Evolutionary conservation across 148 eudicot species (phyloP), one percentile per base, ranked within the genome.

Genomic region (Bassia scoparia): DNA sequence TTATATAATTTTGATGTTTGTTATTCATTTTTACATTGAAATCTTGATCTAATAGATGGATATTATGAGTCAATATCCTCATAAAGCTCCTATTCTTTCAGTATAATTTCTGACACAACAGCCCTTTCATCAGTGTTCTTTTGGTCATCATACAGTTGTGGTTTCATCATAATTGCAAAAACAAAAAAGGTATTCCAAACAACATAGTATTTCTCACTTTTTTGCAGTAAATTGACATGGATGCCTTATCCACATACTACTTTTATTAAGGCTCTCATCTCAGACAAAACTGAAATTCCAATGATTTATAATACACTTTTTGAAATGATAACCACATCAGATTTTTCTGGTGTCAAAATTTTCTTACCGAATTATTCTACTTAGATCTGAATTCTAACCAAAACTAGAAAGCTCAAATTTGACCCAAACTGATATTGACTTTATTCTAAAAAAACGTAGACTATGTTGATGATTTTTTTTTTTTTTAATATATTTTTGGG

Each of bases 141-240:
- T 46, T 48, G 23, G 17, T 8, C 26, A 24, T 13, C 21, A 30
- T 60, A 65, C 33, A 14, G 5, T 34, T 27, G 38, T 21, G 24
- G 10, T 15, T 21, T 48, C 21, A 12, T 23, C 5, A 41, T 41
- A 48, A n/a, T 1, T 61, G 11, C 27, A 3, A 43, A 53, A n/a
- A n/a, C n/a, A n/a, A n/a, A n/a, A n/a, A 61, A 72, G 41, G 27
- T 41, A 37, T 37, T 23, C 16, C 8, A 1, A 46, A 26, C 37
- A 26, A 72, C 61, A 59, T 63, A 4, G 52, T n/a, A 16, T 62
- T 62, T 63, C 30, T 59, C 34, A 63, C 61, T 49, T n/a, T 72
- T n/a, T 18, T n/a, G 23, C 29, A 46, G 18, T 46, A 21, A 21
- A 21, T 31, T n/a, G 33, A n/a, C 46, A 34, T 50, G 55, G 24